A percentile compares a stretch with the other conserved stretches of the same genome.
Conservation (phyloP, 257 asterid species). For the Nicotiana noctiflora region DNA sequence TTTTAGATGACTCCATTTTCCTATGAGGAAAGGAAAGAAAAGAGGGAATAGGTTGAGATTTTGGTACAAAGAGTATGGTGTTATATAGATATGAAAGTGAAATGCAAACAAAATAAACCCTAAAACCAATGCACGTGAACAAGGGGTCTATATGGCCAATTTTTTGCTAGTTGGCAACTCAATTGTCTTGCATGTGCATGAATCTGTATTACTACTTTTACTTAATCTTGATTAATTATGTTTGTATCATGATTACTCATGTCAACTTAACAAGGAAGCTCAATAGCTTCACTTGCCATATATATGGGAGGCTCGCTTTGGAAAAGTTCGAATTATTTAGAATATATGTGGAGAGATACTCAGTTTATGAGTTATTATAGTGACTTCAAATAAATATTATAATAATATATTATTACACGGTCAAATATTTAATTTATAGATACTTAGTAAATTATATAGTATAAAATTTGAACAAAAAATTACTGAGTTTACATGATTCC, state of each 20-base stretch:
- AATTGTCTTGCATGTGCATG: conserved; percentile 21
- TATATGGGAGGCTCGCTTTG: background rate
- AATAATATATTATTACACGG: too few relatives aligned
- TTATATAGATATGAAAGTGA: conserved; percentile 23
- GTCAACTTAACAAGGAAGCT: background rate
- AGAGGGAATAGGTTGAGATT: conserved; percentile 12
- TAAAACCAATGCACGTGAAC: conserved; percentile 59
- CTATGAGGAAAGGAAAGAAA: background rate
- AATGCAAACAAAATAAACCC: conserved; percentile 29
- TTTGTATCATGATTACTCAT: background rate
- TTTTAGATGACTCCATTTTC: conserved; percentile 41
- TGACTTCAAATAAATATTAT: too few relatives aligned
- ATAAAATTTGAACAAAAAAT: too few relatives aligned
- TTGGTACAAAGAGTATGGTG: background rate
- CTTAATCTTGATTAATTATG: background rate
- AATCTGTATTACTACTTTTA: background rate
- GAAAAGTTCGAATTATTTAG: too few relatives aligned
- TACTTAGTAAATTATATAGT: too few relatives aligned
- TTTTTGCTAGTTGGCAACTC: conserved; percentile 56
- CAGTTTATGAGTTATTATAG: too few relatives aligned
- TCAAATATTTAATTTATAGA: too few relatives aligned
- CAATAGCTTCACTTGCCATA: background rate
- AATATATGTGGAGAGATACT: too few relatives aligned
- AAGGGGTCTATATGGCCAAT: conserved; percentile 35
- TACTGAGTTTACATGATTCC: too few relatives aligned